Evolutionary conservation across 2,329 filamentous ascomycete genomes (phyloP), one percentile per base, ranked within the genome.

Genomic region (Thermomyces lanuginosus): DNA sequence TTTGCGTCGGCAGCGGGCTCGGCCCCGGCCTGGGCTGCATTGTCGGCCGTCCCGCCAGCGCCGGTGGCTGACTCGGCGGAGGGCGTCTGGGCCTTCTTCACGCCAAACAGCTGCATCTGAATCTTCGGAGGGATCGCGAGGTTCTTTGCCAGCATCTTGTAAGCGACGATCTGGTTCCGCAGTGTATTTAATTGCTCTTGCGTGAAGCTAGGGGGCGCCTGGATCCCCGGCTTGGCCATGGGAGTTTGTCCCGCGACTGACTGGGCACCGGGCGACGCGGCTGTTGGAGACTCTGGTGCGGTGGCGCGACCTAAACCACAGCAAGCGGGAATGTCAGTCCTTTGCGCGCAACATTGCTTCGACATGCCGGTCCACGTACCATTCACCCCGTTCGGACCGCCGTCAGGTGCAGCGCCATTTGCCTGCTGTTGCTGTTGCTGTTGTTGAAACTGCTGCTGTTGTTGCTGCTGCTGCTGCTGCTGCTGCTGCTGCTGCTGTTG

Each of bases 131-230:
- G 82, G 3, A 95, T 71, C 1, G 83, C 76, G 8, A 77, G 64
- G 40, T 92, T 92, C 53, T 89, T 91, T 4, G 80, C 76, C 3
- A 98, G 63, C 38, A 83, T 66, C 54, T 91, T 91, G 56, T 93
- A 95, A 0, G 86, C 84, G 41, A 76, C 66, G 26, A 95, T 92
- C 49, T 98, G 89, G 38, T 79, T 75, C 33, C 81, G 68, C 6
- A 98, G 60, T 22, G 80, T 70, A 13, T 67, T 64, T 23, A 92
- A 60, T 49, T 98, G 89, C 30, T 89, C 78, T 13, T 69, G 66
- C 8, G 73, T 75, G 48, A 92, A 84, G 34, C 72, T 72, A n/a
- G n/a, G n/a, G n/a, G n/a, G n/a, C n/a, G n/a, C n/a, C n/a, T n/a
- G n/a, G n/a, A n/a, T n/a, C n/a, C n/a, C n/a, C n/a, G n/a, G n/a